Evolutionary conservation across 1,284 basidiomycete species (phyloP).

Genomic region (Ustilago curta): DNA sequence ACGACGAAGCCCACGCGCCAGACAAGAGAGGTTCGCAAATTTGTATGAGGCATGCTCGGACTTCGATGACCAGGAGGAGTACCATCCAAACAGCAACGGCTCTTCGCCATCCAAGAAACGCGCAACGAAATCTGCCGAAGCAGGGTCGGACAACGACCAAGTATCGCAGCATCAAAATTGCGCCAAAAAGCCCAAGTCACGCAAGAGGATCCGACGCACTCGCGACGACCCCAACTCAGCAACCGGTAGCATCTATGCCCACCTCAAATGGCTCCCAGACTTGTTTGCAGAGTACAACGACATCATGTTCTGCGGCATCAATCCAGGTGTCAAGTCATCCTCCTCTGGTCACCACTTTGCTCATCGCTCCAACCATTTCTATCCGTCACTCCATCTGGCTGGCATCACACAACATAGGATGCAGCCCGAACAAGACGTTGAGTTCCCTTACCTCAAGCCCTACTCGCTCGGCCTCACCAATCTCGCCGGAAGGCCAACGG

Average conservation of each 20-base stretch:
- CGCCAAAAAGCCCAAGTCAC: slow-evolving; percentile 5
- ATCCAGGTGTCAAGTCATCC: slow-evolving; percentile 50
- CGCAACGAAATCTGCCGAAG: neutral
- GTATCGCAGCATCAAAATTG: neutral
- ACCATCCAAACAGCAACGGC: neutral
- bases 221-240: slow-evolving; percentile 49
- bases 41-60: neutral
- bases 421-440: slow-evolving; percentile 41
- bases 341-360: slow-evolving; percentile 48
- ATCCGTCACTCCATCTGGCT: slow-evolving; percentile 37
- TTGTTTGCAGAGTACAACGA: slow-evolving; percentile 37
- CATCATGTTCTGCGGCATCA: slow-evolving; percentile 57
- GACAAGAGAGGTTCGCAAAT: neutral
- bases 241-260: slow-evolving; percentile 38
- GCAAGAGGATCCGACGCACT: slow-evolving; percentile 36
- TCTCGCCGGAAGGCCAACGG: slow-evolving; percentile 40
- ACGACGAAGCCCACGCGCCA: slow-evolving; percentile 21
- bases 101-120: slow-evolving; percentile 7
- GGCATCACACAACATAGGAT: slow-evolving; percentile 48
- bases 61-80: slow-evolving; percentile 3
- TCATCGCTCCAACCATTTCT: slow-evolving; percentile 55
- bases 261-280: slow-evolving; percentile 38
- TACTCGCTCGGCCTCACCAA: slow-evolving; percentile 49
- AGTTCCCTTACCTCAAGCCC: slow-evolving; percentile 29
- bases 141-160: neutral